These are phyloP conservation scores for Piper longum DNA, from an alignment of 164 flowering plant genomes.

Conservation along the genomic window DNA sequence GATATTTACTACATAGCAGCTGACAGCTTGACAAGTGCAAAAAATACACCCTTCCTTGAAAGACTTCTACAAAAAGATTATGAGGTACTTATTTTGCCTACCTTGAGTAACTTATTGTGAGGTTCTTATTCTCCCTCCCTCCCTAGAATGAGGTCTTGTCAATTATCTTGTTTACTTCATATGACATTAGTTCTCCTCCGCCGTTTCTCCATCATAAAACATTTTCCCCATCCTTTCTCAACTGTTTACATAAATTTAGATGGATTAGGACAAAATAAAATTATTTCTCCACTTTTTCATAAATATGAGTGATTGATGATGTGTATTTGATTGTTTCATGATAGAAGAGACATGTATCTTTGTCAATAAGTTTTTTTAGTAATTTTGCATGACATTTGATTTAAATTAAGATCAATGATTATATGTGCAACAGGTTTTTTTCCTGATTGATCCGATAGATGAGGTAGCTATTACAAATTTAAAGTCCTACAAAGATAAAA, in stretches of 20 bases:
- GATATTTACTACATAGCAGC: slow-evolving; percentile 83
- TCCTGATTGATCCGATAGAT: slow-evolving; percentile 88
- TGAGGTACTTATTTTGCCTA: slow-evolving; percentile 32
- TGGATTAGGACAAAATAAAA: no score
- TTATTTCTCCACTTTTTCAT: no score
- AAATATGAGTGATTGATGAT: not conserved
- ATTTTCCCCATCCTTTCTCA: no score
- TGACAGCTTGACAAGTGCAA: slow-evolving; percentile 81
- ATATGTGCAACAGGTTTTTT: slow-evolving; percentile 44
- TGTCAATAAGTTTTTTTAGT: no score
- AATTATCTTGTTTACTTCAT: no score
- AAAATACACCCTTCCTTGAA: slow-evolving; percentile 78
- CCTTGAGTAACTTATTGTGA: not conserved
- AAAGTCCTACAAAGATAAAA: slow-evolving; percentile 84
- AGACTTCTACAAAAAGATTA: slow-evolving; percentile 61
- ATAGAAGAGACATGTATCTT: not conserved
- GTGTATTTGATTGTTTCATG: not conserved
- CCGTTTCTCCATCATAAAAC: no score
- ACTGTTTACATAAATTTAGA: no score
- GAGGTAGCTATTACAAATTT: slow-evolving; percentile 80
- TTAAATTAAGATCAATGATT: no score
- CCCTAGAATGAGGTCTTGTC: no score
- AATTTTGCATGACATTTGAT: no score
- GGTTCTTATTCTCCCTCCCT: not conserved
- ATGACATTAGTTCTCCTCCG: no score